A percentile compares a stretch with the other conserved stretches of the same genome.
phyloP scores from a whole-genome alignment of 305 asterid genomes.

The Coffea humblotiana region DNA sequence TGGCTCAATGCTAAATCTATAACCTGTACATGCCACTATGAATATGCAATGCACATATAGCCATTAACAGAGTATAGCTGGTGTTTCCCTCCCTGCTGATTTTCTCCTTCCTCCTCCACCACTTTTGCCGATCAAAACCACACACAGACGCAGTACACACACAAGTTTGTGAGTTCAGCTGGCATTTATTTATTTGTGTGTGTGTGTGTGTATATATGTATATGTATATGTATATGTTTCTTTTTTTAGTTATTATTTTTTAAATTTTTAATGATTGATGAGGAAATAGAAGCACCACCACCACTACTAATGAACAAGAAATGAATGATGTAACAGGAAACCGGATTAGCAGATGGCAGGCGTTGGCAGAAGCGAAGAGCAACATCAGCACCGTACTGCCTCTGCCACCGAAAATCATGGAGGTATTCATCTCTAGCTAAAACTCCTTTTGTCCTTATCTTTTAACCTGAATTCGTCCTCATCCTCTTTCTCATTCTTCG shows the following conservation, averaged over 20 bases:
- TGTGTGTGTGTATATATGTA: too few species aligned
- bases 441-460: neutral
- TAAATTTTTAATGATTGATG: neutral
- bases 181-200: neutral
- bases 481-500: neutral
- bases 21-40: neutral
- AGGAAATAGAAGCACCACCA: too few species aligned
- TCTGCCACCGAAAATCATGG: constrained; percentile 15
- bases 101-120: neutral
- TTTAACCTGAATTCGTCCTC: neutral
- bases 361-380: neutral
- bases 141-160: neutral
- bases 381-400: neutral
- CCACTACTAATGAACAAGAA: neutral
- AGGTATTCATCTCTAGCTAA: constrained; percentile 7
- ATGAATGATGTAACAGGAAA: neutral
- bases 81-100: neutral
- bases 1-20: neutral
- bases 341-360: constrained; percentile 11
- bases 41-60: neutral
- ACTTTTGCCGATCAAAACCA: neutral
- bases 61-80: neutral
- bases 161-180: neutral
- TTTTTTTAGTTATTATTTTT: neutral
- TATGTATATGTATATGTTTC: neutral